These are phyloP conservation scores for Aschersonia sp. DNA, from an alignment of 2,329 filamentous ascomycete species.

Conservation along the genomic window DNA sequence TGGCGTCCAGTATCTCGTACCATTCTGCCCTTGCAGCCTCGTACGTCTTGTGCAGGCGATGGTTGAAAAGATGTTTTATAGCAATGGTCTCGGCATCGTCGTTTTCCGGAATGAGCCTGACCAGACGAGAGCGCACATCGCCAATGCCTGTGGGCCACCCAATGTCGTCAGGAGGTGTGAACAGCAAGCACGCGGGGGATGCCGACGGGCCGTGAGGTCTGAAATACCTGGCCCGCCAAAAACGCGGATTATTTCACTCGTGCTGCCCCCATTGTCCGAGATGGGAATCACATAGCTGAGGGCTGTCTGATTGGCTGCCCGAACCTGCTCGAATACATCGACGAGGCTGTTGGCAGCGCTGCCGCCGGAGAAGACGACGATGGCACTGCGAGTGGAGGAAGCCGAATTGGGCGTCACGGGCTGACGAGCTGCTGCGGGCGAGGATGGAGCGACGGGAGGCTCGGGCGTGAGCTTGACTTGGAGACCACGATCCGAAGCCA, in stretches of 20 bases:
- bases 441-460: not conserved
- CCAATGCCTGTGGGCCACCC: constrained; percentile 34
- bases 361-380: constrained; percentile 82
- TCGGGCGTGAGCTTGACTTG: not conserved
- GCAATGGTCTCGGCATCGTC: constrained; percentile 52
- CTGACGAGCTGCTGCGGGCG: not conserved
- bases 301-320: constrained; percentile 48
- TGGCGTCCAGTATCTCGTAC: constrained; percentile 77
- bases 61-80: constrained; percentile 75
- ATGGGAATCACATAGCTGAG: constrained; percentile 87
- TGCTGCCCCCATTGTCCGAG: constrained; percentile 89
- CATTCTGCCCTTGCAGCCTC: constrained; percentile 63
- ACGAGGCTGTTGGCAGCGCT: constrained; percentile 91
- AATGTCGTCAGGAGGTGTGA: not conserved
- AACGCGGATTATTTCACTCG: constrained; percentile 83
- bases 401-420: not conserved
- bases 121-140: constrained; percentile 46
- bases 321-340: constrained; percentile 65
- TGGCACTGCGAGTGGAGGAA: constrained; percentile 15
- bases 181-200: not conserved
- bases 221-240: constrained; percentile 75
- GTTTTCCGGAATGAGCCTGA: constrained; percentile 67
- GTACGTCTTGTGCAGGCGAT: constrained; percentile 49
- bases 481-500: not conserved
- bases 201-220: constrained; percentile 8